phyloP scores from a whole-genome alignment of 2,329 filamentous ascomycete genomes.

The Malbranchea zuffiana region DNA sequence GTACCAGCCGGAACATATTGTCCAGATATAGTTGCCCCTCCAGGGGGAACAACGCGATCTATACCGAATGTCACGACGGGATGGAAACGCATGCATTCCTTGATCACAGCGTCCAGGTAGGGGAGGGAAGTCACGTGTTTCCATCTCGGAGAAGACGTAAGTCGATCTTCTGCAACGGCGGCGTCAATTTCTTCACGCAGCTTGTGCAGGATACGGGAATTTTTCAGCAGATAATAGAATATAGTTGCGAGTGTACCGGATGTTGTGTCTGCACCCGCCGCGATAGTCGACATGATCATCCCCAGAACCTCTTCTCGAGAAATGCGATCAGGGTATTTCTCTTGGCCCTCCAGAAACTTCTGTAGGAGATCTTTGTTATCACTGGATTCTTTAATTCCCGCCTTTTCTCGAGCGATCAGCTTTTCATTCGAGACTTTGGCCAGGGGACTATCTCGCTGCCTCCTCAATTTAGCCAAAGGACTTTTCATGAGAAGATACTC shows the following conservation, averaged over 20 bases:
- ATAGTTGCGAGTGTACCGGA: slow-evolving; percentile 61
- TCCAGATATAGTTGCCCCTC: slow-evolving; percentile 54
- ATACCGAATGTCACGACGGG: slow-evolving; percentile 61
- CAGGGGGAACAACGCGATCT: slow-evolving; percentile 58
- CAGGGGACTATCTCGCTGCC: too few relatives aligned
- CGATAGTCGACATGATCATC: too few relatives aligned
- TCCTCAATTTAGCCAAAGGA: too few relatives aligned
- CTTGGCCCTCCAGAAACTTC: too few relatives aligned
- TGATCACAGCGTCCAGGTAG: slow-evolving; percentile 66
- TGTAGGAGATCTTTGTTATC: too few relatives aligned
- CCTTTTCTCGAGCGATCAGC: too few relatives aligned
- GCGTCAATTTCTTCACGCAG: slow-evolving; percentile 36
- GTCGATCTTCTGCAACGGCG: too few relatives aligned
- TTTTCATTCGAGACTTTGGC: too few relatives aligned
- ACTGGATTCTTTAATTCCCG: too few relatives aligned
- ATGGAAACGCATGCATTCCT: slow-evolving; percentile 66
- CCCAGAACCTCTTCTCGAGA: too few relatives aligned
- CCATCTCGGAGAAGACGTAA: slow-evolving; percentile 49
- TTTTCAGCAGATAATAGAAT: slow-evolving; percentile 63
- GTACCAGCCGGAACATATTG: slow-evolving; percentile 55
- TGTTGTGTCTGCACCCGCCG: slow-evolving; percentile 71
- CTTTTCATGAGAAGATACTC: too few relatives aligned
- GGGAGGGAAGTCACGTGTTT: slow-evolving; percentile 59
- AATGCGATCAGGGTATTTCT: too few relatives aligned
- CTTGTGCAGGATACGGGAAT: slow-evolving; percentile 32